phyloP scores from a whole-genome alignment of 2,329 filamentous ascomycete species.

The Scleromitrula shiraiana region DNA sequence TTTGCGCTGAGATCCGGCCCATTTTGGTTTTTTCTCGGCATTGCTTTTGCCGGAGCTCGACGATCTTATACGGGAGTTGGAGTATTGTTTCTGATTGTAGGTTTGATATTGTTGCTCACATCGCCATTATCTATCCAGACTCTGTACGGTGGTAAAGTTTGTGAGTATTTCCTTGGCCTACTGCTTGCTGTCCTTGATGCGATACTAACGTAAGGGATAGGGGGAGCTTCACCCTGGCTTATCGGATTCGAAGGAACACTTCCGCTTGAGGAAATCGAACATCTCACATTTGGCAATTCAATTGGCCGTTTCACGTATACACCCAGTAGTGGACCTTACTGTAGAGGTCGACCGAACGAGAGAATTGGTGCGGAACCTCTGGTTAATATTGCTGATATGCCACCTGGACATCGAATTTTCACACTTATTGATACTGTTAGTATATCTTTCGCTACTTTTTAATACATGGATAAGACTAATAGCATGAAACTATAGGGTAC shows the following conservation, averaged over 20 bases:
- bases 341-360: slow-evolving; percentile 7
- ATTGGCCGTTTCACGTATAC: slow-evolving; percentile 15
- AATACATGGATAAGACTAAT: neutral
- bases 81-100: slow-evolving; percentile 8
- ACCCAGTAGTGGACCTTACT: slow-evolving; percentile 8
- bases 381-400: slow-evolving; percentile 8
- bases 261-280: slow-evolving; percentile 6
- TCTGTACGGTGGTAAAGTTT: slow-evolving; percentile 17
- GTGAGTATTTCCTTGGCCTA: neutral
- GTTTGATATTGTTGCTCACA: slow-evolving; percentile 9
- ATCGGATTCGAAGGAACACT: slow-evolving; percentile 18
- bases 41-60: neutral
- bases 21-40: neutral
- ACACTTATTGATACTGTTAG: slow-evolving; percentile 28
- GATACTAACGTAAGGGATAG: neutral
- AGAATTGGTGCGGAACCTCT: slow-evolving; percentile 21
- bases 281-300: slow-evolving; percentile 15
- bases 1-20: slow-evolving; percentile 1
- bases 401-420: slow-evolving; percentile 9
- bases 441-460: no score
- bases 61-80: neutral
- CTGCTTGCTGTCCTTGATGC: neutral
- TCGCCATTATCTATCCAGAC: slow-evolving; percentile 9
- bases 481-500: neutral
- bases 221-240: slow-evolving; percentile 8